Percentiles rank a stretch among this genome's conserved stretches.
Evolutionary conservation across 2,329 filamentous ascomycete species (phyloP).

Genomic region (Hymenoscyphus fructigenus): DNA sequence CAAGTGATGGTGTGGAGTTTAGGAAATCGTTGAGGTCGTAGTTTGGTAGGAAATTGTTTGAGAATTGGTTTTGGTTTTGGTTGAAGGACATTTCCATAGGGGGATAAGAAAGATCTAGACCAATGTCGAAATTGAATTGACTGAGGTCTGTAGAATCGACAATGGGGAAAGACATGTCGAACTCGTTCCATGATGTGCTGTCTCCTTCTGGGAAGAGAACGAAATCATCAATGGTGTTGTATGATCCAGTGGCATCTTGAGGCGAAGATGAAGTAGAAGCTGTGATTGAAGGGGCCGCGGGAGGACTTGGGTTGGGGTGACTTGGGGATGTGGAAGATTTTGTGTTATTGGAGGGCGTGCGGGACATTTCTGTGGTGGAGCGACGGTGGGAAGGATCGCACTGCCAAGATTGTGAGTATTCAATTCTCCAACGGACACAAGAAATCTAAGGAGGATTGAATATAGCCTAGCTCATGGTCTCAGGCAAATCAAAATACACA

Average conservation of each 20-base stretch:
- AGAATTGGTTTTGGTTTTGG: constrained; percentile 4
- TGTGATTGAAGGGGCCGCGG: constrained; percentile 1
- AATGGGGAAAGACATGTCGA: constrained; percentile 20
- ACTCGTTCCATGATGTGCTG: constrained; percentile 26
- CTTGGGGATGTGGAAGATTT: constrained; percentile 23
- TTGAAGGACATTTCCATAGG: not conserved
- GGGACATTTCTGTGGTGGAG: constrained; percentile 27
- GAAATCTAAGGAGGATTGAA: not conserved
- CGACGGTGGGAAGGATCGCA: constrained; percentile 36
- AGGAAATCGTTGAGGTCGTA: not conserved
- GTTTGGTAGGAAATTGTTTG: constrained; percentile 1
- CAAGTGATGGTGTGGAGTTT: not conserved
- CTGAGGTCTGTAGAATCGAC: constrained; percentile 22
- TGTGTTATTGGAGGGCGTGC: constrained; percentile 24
- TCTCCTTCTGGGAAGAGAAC: constrained; percentile 34
- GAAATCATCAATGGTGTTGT: constrained; percentile 33
- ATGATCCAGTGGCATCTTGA: constrained; percentile 21
- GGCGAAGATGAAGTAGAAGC: constrained; percentile 11
- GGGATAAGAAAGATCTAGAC: not conserved
- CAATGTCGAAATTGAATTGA: constrained; percentile 31
- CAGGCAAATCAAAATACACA: not conserved
- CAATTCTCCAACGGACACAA: not conserved
- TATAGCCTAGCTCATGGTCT: too few relatives aligned
- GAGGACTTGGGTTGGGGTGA: constrained; percentile 20
- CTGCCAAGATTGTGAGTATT: constrained; percentile 15